phyloP scores from a whole-genome alignment of 441 rosid genomes.

The Caryocar brasiliense region DNA sequence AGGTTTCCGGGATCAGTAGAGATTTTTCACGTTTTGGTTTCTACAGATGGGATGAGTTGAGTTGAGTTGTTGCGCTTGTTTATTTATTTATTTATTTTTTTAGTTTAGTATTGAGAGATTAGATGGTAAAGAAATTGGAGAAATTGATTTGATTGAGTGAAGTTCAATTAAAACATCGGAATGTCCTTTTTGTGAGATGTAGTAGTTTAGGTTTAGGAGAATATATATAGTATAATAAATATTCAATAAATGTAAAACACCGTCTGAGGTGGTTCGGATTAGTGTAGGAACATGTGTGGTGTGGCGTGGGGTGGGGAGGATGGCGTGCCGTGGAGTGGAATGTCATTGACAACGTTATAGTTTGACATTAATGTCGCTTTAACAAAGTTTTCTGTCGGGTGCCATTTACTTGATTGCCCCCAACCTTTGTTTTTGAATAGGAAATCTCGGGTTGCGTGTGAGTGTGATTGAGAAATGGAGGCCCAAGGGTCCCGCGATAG shows the following conservation, averaged over 20 bases:
- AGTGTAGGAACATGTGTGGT: conserved; percentile 3
- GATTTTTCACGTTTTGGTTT: not conserved
- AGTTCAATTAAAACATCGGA: no score
- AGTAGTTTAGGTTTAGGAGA: no score
- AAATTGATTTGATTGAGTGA: no score
- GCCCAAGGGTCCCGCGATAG: no score
- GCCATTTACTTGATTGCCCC: conserved; percentile 19
- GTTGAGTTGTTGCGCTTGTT: not conserved
- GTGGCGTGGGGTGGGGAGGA: conserved; percentile 11
- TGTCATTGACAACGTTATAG: conserved; percentile 5
- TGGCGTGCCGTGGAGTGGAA: conserved; percentile 31
- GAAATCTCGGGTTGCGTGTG: no score
- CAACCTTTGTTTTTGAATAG: not conserved
- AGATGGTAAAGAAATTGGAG: no score
- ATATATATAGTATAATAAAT: no score
- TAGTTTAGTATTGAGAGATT: not conserved
- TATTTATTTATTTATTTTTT: not conserved
- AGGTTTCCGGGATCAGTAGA: conserved; percentile 15
- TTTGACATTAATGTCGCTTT: conserved; percentile 20
- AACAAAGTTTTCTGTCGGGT: conserved; percentile 23
- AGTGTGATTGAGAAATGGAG: no score
- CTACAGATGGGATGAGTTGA: no score
- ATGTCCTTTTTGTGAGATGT: no score
- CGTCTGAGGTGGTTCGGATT: no score
- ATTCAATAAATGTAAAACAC: no score